These are phyloP conservation scores for Pseudognaphalium luteoalbum DNA, from an alignment of 129 eudicot genomes.

Conservation along the genomic window DNA sequence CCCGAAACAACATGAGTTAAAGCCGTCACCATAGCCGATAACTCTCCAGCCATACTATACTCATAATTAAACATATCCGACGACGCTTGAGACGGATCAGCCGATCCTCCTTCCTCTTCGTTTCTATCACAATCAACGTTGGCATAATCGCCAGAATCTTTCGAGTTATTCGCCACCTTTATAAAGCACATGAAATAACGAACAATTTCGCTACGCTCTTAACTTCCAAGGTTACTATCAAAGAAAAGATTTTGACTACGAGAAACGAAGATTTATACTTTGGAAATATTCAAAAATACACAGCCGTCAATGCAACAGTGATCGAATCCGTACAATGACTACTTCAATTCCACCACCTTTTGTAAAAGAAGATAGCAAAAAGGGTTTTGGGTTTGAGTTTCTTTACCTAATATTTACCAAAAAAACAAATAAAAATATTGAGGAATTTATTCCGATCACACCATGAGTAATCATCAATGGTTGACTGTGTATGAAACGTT, in stretches of 20 bases:
- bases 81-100: constrained; percentile 4
- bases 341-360: constrained; percentile 22
- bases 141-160: constrained; percentile 41
- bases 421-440: constrained; percentile 2
- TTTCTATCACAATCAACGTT: constrained; percentile 28
- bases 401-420: constrained; percentile 29
- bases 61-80: constrained; percentile 35
- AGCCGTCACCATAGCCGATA: constrained; percentile 79
- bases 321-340: constrained; percentile 17
- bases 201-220: constrained; percentile 15
- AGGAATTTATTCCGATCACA: constrained; percentile 38
- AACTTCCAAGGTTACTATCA: constrained; percentile 25
- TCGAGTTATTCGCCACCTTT: constrained; percentile 77
- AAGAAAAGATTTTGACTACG: neutral
- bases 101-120: constrained; percentile 35
- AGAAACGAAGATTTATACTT: constrained; percentile 10
- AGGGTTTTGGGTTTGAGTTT: constrained; percentile 38
- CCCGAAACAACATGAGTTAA: constrained; percentile 74
- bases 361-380: constrained; percentile 25
- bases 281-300: neutral
- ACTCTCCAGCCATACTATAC: constrained; percentile 50
- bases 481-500: constrained; percentile 29
- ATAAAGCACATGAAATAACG: constrained; percentile 41
- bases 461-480: neutral
- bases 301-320: constrained; percentile 34